Conservation (phyloP, 352 stramenopile genomes). For the Plasmopara halstedii region DNA sequence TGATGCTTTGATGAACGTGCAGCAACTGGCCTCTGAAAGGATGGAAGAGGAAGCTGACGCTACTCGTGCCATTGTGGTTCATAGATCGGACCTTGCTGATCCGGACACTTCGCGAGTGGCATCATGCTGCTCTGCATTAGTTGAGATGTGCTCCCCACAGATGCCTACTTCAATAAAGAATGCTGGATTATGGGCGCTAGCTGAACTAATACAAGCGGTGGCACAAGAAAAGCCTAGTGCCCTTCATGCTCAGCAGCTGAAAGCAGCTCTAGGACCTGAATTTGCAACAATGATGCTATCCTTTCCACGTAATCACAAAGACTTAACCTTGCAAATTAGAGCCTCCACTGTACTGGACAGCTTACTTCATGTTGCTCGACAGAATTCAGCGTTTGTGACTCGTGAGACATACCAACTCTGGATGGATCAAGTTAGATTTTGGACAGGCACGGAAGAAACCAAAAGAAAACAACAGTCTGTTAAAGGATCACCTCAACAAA, state of each 20-base stretch:
- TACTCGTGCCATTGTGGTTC: conserved; percentile 9
- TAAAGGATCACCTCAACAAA: conserved; percentile 15
- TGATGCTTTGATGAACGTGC: conserved; percentile 28
- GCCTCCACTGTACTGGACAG: conserved; percentile 36
- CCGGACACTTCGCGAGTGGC: conserved; percentile 3
- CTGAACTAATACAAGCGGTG: conserved; percentile 23
- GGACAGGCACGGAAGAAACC: conserved; percentile 15
- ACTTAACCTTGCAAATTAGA: conserved; percentile 27
- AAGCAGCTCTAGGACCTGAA: conserved; percentile 26
- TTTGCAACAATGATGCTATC: conserved; percentile 33
- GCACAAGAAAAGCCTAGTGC: conserved; percentile 16
- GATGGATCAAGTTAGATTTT: conserved; percentile 53
- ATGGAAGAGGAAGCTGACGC: conserved; percentile 9
- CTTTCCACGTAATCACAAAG: conserved; percentile 26
- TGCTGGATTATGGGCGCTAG: conserved; percentile 34
- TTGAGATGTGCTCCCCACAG: conserved; percentile 42
- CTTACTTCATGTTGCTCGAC: conserved; percentile 38
- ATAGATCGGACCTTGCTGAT: conserved; percentile 12
- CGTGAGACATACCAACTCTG: conserved; percentile 47
- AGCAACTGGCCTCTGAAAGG: conserved; percentile 12
- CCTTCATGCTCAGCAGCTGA: conserved; percentile 15
- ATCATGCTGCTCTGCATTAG: conserved; percentile 24
- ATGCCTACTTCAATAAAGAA: conserved; percentile 45
- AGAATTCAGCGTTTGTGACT: conserved; percentile 24
- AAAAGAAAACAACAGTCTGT: neutral